phyloP scores from a whole-genome alignment of 2,329 filamentous ascomycete species.

The Fusarium longipes region DNA sequence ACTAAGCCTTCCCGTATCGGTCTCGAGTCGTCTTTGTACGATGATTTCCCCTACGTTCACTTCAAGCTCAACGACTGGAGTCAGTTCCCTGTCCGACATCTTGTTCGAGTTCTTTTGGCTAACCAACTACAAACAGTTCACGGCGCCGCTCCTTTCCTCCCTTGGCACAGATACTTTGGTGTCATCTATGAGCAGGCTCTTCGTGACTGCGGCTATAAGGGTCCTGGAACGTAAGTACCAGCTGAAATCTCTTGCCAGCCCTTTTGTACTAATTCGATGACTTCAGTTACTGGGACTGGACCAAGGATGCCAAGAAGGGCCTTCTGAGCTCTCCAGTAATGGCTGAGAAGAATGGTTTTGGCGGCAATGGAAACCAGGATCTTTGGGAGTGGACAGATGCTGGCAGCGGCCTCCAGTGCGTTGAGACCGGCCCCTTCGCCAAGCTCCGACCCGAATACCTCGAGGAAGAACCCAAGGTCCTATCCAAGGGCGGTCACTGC shows the following conservation, averaged over 20 bases:
- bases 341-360: neutral
- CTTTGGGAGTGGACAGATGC: neutral
- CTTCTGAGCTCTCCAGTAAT: constrained; percentile 5
- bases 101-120: neutral
- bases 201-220: constrained; percentile 7
- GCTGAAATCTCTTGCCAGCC: too few species aligned
- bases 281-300: constrained; percentile 16
- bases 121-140: neutral
- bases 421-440: neutral
- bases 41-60: constrained; percentile 17
- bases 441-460: constrained; percentile 2
- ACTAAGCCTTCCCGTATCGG: constrained; percentile 20
- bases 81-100: neutral
- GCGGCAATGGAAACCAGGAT: neutral
- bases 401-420: neutral
- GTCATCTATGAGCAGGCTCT: constrained; percentile 7
- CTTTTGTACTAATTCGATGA: fast-evolving
- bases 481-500: neutral
- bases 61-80: neutral
- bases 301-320: neutral
- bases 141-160: constrained; percentile 5
- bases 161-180: constrained; percentile 15
- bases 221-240: constrained; percentile 6
- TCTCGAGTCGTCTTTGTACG: constrained; percentile 7
- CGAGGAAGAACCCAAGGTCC: neutral